Percentiles rank a stretch among this genome's conserved stretches.
Conservation (phyloP, 2,329 filamentous ascomycete genomes). For the Ophiostoma sp. region DNA sequence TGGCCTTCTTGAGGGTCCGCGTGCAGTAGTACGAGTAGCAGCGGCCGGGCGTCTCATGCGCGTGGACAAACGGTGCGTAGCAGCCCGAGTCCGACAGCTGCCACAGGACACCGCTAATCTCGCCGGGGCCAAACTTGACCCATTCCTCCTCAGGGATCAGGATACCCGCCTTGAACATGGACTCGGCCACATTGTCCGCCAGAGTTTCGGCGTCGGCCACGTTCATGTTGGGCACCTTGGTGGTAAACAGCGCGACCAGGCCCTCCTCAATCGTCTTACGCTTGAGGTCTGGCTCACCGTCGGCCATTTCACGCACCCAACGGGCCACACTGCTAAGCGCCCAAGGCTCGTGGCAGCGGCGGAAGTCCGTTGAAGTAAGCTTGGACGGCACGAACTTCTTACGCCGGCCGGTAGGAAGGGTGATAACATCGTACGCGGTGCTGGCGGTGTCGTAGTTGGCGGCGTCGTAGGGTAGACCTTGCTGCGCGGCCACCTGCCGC, state of each 20-base stretch:
- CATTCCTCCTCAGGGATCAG: slow-evolving; percentile 91
- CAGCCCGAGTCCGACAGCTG: slow-evolving; percentile 90
- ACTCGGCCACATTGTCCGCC: slow-evolving; percentile 71
- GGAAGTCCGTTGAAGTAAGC: slow-evolving; percentile 76
- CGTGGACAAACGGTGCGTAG: slow-evolving; percentile 82
- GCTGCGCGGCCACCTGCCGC: slow-evolving; percentile 53
- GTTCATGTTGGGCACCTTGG: slow-evolving; percentile 98
- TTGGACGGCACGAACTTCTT: slow-evolving; percentile 85
- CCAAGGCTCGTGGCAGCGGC: slow-evolving; percentile 87
- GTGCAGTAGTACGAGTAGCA: slow-evolving; percentile 96
- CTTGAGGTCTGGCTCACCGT: slow-evolving; percentile 86
- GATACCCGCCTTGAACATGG: slow-evolving; percentile 77
- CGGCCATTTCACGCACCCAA: slow-evolving; percentile 87
- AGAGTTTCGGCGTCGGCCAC: slow-evolving; percentile 92
- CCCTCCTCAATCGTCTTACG: slow-evolving; percentile 84
- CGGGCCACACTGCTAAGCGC: slow-evolving; percentile 81
- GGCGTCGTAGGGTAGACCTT: slow-evolving; percentile 53
- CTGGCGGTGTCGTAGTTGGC: slow-evolving; percentile 57
- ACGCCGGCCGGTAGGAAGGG: slow-evolving; percentile 69
- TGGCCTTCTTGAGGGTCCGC: slow-evolving; percentile 90
- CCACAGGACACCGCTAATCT: slow-evolving; percentile 85
- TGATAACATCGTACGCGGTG: slow-evolving; percentile 75
- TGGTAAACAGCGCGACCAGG: slow-evolving; percentile 82
- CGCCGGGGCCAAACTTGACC: slow-evolving; percentile 84
- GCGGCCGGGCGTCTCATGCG: slow-evolving; percentile 66